Evolutionary conservation across 352 stramenopile genomes (phyloP).

Genomic region (Globisporangium mamillatum): DNA sequence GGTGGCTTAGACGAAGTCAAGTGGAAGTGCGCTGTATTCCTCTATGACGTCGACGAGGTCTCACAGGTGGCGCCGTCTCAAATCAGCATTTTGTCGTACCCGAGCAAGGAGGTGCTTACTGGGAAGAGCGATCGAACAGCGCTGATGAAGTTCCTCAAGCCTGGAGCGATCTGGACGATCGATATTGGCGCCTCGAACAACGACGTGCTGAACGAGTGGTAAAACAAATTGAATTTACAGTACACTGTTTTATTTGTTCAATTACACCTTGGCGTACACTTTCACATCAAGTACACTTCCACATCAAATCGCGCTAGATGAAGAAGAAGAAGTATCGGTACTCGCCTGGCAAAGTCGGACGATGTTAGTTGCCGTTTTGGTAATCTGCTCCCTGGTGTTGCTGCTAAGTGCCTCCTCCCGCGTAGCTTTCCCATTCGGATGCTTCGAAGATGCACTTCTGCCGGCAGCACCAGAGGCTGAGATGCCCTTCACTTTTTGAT

Average conservation of each 20-base stretch:
- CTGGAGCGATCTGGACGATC: slow-evolving; percentile 74
- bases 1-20: slow-evolving; percentile 84
- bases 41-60: slow-evolving; percentile 84
- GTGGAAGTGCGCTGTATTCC: slow-evolving; percentile 81
- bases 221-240: slow-evolving; percentile 12
- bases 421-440: not conserved
- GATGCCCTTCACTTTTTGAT: slow-evolving; percentile 24
- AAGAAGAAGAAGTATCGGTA: not conserved
- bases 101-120: slow-evolving; percentile 57
- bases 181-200: slow-evolving; percentile 76
- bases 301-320: not conserved
- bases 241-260: not conserved
- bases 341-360: slow-evolving; percentile 22
- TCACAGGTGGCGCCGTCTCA: slow-evolving; percentile 72
- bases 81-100: slow-evolving; percentile 76
- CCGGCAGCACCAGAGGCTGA: not conserved
- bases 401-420: slow-evolving; percentile 6
- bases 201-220: slow-evolving; percentile 62
- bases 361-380: slow-evolving; percentile 47
- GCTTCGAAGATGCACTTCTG: not conserved
- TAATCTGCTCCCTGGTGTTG: slow-evolving; percentile 36
- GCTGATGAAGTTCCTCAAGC: slow-evolving; percentile 78
- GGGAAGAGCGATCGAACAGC: slow-evolving; percentile 64
- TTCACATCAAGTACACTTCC: too few species aligned
- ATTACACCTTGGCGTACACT: not conserved